phyloP scores from a whole-genome alignment of 2,329 filamentous ascomycete genomes.

The Epichloe festucae region DNA sequence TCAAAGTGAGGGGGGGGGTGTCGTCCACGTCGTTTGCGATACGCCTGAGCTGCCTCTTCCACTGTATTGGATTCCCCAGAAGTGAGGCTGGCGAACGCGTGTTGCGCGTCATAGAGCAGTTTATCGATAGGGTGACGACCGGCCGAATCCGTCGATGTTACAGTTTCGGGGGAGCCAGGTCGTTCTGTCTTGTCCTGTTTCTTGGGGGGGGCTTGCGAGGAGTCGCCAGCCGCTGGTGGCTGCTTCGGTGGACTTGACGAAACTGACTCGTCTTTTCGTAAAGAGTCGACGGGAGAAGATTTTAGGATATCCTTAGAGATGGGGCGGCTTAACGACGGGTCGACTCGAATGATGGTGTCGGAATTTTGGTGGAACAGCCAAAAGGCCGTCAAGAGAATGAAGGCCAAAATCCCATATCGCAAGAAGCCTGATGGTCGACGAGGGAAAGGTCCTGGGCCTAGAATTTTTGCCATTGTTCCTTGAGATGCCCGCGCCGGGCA shows the following conservation, averaged over 20 bases:
- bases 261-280: neutral
- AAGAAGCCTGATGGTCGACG: slow-evolving; percentile 25
- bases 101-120: slow-evolving; percentile 34
- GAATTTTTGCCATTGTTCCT: slow-evolving; percentile 7
- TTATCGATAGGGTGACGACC: slow-evolving; percentile 37
- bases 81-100: slow-evolving; percentile 25
- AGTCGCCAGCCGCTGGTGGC: neutral
- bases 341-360: neutral
- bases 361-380: slow-evolving; percentile 16
- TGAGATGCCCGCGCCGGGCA: neutral
- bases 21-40: slow-evolving; percentile 43
- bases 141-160: neutral
- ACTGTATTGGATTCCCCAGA: slow-evolving; percentile 36
- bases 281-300: neutral
- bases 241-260: neutral
- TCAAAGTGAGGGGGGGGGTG: slow-evolving; percentile 50
- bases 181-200: slow-evolving; percentile 1
- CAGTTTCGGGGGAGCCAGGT: neutral
- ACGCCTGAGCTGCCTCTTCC: slow-evolving; percentile 41
- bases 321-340: neutral
- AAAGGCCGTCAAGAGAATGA: slow-evolving; percentile 21
- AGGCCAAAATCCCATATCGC: slow-evolving; percentile 26
- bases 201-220: neutral
- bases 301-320: neutral
- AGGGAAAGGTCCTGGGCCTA: slow-evolving; percentile 4